These are phyloP conservation scores for Podaxis sp. DNA, from an alignment of 768 basidiomycete species.

Conservation along the genomic window DNA sequence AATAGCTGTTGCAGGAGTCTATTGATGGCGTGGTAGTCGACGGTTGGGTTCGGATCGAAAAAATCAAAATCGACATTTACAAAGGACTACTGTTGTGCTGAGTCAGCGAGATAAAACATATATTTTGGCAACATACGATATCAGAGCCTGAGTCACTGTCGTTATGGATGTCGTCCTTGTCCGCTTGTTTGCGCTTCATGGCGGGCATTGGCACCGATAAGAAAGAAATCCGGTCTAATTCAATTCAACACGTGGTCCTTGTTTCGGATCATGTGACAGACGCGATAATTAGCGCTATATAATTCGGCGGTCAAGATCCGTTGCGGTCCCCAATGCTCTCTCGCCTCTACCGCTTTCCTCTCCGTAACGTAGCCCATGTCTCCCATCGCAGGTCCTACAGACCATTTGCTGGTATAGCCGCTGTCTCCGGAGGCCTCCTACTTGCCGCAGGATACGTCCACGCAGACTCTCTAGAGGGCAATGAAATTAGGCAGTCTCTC, in stretches of 20 bases:
- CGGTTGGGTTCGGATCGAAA: conserved; percentile 76
- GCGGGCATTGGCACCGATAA: background rate
- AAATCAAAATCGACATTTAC: conserved; percentile 94
- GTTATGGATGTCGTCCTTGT: conserved; percentile 34
- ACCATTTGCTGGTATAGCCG: conserved; percentile 3
- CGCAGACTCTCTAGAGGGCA: conserved; percentile 4
- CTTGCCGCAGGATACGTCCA: conserved; percentile 14
- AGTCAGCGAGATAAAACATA: conserved; percentile 17
- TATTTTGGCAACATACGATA: conserved; percentile 19
- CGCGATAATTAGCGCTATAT: conserved; percentile 7
- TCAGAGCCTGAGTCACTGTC: conserved; percentile 40
- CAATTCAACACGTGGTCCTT: background rate
- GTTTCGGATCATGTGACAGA: background rate
- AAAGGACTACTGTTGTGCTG: conserved; percentile 45
- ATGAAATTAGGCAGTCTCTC: conserved; percentile 13
- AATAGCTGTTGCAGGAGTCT: conserved; percentile 70
- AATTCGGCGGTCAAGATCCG: conserved; percentile 9
- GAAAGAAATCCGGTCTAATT: background rate
- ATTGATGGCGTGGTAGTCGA: conserved; percentile 88
- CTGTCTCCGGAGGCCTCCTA: conserved; percentile 8
- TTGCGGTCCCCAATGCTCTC: conserved; percentile 11
- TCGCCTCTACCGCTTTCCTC: conserved; percentile 9
- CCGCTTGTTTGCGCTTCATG: conserved; percentile 49
- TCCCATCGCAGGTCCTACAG: conserved; percentile 1
- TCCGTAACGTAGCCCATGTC: background rate